These are phyloP conservation scores for Epichloe sibirici DNA, from an alignment of 2,329 filamentous ascomycete genomes.

Conservation along the genomic window DNA sequence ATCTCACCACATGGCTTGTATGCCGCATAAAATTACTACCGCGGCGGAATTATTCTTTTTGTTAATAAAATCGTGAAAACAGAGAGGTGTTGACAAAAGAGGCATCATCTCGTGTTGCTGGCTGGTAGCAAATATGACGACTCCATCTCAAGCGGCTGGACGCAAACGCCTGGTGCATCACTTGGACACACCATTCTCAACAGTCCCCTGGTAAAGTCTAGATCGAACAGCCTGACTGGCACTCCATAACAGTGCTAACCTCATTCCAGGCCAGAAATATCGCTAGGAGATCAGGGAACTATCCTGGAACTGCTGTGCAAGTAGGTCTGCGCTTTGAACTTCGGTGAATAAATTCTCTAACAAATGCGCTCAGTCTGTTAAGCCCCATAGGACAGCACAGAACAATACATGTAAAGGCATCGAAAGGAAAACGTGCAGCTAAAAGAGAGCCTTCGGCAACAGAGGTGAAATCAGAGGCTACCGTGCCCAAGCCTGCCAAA, in stretches of 20 bases:
- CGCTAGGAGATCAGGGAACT: slow-evolving; percentile 44
- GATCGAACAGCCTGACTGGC: neutral
- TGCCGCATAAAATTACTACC: neutral
- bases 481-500: slow-evolving; percentile 11
- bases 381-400: slow-evolving; percentile 52
- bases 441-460: slow-evolving; percentile 31
- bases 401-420: slow-evolving; percentile 37
- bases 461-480: slow-evolving; percentile 9
- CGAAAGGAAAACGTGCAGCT: slow-evolving; percentile 45
- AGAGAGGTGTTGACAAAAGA: neutral
- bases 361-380: slow-evolving; percentile 38
- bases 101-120: neutral
- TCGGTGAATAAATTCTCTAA: neutral
- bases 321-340: slow-evolving; percentile 28
- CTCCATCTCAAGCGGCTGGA: slow-evolving; percentile 10
- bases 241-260: neutral
- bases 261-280: slow-evolving; percentile 44
- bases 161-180: slow-evolving; percentile 51
- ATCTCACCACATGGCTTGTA: neutral
- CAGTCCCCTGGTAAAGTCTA: slow-evolving; percentile 43
- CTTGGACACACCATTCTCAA: slow-evolving; percentile 53
- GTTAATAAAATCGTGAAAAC: too few species aligned
- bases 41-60: neutral
- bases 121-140: slow-evolving; percentile 13
- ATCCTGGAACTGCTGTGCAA: slow-evolving; percentile 56